These are phyloP conservation scores for Ascochyta koolunga DNA, from an alignment of 2,329 filamentous ascomycete genomes.

Conservation along the genomic window DNA sequence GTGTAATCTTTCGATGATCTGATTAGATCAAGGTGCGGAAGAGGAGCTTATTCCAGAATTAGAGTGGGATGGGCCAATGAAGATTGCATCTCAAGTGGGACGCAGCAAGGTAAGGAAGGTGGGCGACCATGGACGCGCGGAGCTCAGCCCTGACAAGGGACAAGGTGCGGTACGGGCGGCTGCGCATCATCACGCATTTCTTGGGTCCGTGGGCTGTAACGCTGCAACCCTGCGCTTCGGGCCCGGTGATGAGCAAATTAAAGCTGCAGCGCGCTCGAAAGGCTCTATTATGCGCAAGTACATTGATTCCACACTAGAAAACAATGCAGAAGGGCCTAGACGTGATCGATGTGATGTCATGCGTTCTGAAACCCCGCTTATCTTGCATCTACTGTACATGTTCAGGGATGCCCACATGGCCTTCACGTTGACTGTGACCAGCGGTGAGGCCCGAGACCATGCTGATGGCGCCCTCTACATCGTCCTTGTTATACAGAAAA, in stretches of 20 bases:
- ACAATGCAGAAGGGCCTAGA: constrained; percentile 1
- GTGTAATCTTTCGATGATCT: constrained; percentile 26
- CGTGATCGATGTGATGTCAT: constrained; percentile 16
- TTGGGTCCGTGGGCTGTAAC: constrained; percentile 2
- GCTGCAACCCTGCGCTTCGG: constrained; percentile 1
- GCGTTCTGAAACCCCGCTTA: constrained; percentile 19
- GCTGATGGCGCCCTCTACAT: constrained; percentile 83
- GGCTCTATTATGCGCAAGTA: constrained; percentile 10
- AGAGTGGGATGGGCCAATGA: constrained; percentile 7
- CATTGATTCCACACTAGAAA: constrained; percentile 14
- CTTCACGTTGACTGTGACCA: constrained; percentile 30
- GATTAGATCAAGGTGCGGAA: constrained; percentile 30
- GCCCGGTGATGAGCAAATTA: constrained; percentile 14
- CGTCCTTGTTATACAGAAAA: constrained; percentile 93
- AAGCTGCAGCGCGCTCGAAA: background rate
- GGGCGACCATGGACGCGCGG: constrained; percentile 3
- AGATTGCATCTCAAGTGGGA: background rate
- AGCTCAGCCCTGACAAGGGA: constrained; percentile 12
- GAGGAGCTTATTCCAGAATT: background rate
- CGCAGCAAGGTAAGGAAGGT: constrained; percentile 1
- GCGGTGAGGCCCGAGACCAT: constrained; percentile 70
- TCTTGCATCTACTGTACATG: constrained; percentile 41
- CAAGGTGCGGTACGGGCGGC: constrained; percentile 19
- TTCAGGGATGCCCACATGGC: constrained; percentile 39
- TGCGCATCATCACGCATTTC: constrained; percentile 20